Conservation (phyloP, 495 filamentous ascomycete genomes). For the Haplographium delicatum region DNA sequence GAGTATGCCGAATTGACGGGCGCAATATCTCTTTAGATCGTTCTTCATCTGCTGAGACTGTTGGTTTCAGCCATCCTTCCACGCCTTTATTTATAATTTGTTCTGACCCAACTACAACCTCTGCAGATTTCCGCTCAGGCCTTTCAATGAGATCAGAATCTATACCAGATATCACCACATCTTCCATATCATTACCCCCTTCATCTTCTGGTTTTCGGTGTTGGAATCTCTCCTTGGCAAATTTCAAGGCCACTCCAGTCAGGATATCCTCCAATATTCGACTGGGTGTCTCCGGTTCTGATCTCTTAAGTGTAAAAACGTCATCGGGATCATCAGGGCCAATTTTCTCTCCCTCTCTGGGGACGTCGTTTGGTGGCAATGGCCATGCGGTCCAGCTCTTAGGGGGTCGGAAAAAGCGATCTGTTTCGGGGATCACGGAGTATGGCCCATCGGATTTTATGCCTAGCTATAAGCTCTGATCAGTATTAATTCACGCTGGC, state of each 20-base stretch:
- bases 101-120: not conserved
- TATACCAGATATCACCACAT: not conserved
- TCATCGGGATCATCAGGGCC: constrained; percentile 40
- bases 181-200: not conserved
- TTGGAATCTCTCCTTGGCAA: not conserved
- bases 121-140: not conserved
- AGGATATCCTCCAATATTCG: constrained; percentile 60
- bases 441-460: constrained; percentile 2
- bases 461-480: too few species aligned
- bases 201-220: not conserved
- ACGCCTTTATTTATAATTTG: not conserved
- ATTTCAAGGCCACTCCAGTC: constrained; percentile 44
- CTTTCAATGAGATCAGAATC: not conserved
- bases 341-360: constrained; percentile 45
- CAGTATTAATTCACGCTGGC: too few species aligned
- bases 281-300: constrained; percentile 44
- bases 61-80: constrained; percentile 27
- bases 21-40: constrained; percentile 52
- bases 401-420: constrained; percentile 38
- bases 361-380: constrained; percentile 51
- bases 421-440: constrained; percentile 20
- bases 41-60: constrained; percentile 57
- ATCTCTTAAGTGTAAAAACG: constrained; percentile 39
- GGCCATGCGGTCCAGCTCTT: constrained; percentile 79
- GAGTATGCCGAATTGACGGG: constrained; percentile 58